Base-by-base conservation (phyloP, 1,284 basidiomycete genomes). In the Microbotryomycetes sp. region DNA sequence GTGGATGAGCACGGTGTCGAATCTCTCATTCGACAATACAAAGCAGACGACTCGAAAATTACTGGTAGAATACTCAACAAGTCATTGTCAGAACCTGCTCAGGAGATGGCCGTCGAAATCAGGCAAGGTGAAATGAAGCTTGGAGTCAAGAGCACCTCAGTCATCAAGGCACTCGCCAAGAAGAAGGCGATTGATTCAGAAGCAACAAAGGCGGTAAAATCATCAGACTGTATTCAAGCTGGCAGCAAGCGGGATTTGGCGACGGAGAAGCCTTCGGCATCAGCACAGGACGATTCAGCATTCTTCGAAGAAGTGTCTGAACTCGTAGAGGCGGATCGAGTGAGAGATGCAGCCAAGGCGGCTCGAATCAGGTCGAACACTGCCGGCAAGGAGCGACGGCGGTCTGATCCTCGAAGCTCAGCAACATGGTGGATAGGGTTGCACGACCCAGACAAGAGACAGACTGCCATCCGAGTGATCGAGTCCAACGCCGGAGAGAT, bases 271-370 rank as follows among this genome's bases (percentile, higher is more conserved):
- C 36, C 36, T 12, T 12, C 9, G 9, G 36, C 36, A 19, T 42
- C 36, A 12, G 55, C 19, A 19, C 15, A 26, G 12, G 64, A 66
- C 49, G 65, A 66, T 49, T 66, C 65, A n/a, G 65, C 53, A 1
- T 66, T 64, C 57, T 50, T 64, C 42, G 65, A 66, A 4, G 50
- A 50, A 42, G 36, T 42, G 9, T 42, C 36, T 9, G 36, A 42
- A 42, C 9, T 42, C 36, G 36, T 42, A 19, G 19, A 42, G 36
- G 19, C 36, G 36, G 19, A 42, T 12, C 36, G 36, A 42, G 36
- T n/a, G n/a, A n/a, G n/a, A n/a, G n/a, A n/a, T n/a, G n/a, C n/a
- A n/a, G n/a, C n/a, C n/a, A n/a, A n/a, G n/a, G n/a, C n/a, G n/a
- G n/a, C n/a, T n/a, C n/a, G n/a, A n/a, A n/a, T n/a, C n/a, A n/a